These are phyloP conservation scores for Melampsora larici-populina DNA, from an alignment of 1,284 basidiomycete species.

Conservation along the genomic window DNA sequence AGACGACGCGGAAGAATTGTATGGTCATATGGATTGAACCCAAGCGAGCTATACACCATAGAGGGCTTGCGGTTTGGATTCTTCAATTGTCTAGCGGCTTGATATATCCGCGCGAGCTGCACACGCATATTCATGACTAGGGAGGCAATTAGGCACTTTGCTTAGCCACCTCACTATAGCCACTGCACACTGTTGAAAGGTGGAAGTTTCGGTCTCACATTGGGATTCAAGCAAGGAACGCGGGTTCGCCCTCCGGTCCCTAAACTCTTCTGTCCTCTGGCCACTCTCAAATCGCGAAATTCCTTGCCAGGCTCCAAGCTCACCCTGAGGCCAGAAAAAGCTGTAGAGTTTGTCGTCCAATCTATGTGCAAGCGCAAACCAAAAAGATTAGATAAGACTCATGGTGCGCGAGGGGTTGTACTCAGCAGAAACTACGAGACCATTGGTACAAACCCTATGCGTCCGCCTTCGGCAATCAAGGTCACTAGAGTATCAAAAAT, in stretches of 20 bases:
- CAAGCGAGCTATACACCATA: constrained; percentile 17
- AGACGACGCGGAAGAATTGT: constrained; percentile 28
- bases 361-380: constrained; percentile 55
- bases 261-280: constrained; percentile 75
- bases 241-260: constrained; percentile 76
- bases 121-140: constrained; percentile 32
- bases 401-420: not conserved
- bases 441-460: constrained; percentile 65
- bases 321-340: constrained; percentile 76
- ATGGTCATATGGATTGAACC: constrained; percentile 37
- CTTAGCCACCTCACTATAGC: no score
- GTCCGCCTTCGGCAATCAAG: constrained; percentile 77
- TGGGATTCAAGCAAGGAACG: constrained; percentile 53
- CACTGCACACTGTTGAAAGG: no score
- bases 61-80: not conserved
- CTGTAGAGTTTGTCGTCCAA: constrained; percentile 81
- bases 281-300: constrained; percentile 79
- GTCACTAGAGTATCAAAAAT: constrained; percentile 76
- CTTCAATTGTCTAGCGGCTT: not conserved
- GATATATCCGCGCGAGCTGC: constrained; percentile 28
- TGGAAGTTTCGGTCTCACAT: constrained; percentile 17
- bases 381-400: no score
- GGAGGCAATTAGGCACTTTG: no score
- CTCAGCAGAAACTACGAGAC: not conserved
- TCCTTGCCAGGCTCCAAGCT: constrained; percentile 70